These are phyloP conservation scores for Neonectria hederae DNA, from an alignment of 2,329 filamentous ascomycete species.

Conservation along the genomic window DNA sequence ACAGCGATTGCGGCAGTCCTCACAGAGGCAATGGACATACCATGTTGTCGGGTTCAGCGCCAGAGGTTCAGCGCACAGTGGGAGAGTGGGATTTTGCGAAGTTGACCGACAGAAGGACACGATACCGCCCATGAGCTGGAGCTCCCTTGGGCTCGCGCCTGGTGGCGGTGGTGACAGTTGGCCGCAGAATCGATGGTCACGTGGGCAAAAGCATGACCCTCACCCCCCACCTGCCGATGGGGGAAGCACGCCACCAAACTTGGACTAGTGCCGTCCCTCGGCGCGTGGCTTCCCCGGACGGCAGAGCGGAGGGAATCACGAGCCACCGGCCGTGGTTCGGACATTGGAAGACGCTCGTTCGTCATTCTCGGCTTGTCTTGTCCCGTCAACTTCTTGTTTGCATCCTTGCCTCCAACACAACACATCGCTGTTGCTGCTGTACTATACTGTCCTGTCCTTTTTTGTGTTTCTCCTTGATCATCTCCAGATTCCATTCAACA, in stretches of 20 bases:
- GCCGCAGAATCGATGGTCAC: constrained; percentile 32
- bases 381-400: constrained; percentile 26
- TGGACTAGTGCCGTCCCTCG: constrained; percentile 25
- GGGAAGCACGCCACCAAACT: neutral
- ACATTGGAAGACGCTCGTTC: constrained; percentile 16
- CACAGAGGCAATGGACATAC: constrained; percentile 24
- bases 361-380: constrained; percentile 14
- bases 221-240: constrained; percentile 36
- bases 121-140: constrained; percentile 41
- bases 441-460: neutral
- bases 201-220: constrained; percentile 32
- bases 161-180: constrained; percentile 43
- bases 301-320: constrained; percentile 38
- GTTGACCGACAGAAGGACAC: constrained; percentile 42
- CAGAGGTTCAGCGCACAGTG: constrained; percentile 26
- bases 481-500: neutral
- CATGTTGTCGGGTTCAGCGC: constrained; percentile 36
- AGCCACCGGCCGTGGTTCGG: constrained; percentile 32
- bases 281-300: constrained; percentile 39
- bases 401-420: neutral
- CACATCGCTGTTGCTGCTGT: neutral
- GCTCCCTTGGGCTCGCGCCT: constrained; percentile 33
- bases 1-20: neutral
- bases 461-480: neutral
- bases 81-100: constrained; percentile 27